Evolutionary conservation across 2,329 filamentous ascomycete species (phyloP).

Genomic region (Periconia digitata): DNA sequence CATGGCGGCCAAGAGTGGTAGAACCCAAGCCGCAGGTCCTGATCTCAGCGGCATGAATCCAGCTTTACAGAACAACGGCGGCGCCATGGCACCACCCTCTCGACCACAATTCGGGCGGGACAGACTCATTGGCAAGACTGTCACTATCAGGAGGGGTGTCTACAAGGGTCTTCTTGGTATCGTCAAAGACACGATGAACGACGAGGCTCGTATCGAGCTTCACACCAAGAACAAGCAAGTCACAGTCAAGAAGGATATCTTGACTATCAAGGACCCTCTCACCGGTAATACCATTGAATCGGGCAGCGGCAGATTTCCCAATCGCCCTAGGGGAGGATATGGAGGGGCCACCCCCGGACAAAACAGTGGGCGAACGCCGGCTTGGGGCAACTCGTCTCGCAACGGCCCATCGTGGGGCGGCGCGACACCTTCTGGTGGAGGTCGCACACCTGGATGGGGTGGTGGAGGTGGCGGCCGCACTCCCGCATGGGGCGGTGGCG

Average conservation of each 20-base stretch:
- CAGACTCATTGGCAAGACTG: slow-evolving; percentile 84
- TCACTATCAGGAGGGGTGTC: slow-evolving; percentile 81
- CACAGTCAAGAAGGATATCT: slow-evolving; percentile 75
- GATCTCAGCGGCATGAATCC: slow-evolving; percentile 93
- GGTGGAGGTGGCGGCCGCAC: slow-evolving; percentile 48
- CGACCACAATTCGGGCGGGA: slow-evolving; percentile 72
- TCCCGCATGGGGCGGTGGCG: slow-evolving; percentile 51
- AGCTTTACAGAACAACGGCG: slow-evolving; percentile 56
- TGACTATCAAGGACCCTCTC: slow-evolving; percentile 80
- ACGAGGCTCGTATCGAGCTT: slow-evolving; percentile 83
- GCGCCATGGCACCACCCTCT: slow-evolving; percentile 70
- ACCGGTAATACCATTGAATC: slow-evolving; percentile 80
- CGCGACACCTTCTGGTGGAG: slow-evolving; percentile 43
- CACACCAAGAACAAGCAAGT: slow-evolving; percentile 94
- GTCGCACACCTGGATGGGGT: slow-evolving; percentile 48
- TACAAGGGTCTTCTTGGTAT: slow-evolving; percentile 94
- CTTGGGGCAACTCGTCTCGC: slow-evolving; percentile 31
- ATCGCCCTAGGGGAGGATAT: slow-evolving; percentile 43
- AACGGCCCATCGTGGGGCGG: slow-evolving; percentile 57
- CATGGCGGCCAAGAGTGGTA: slow-evolving; percentile 89
- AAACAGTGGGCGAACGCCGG: slow-evolving; percentile 39
- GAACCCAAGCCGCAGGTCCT: slow-evolving; percentile 69
- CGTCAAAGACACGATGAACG: slow-evolving; percentile 90
- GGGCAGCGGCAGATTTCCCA: slow-evolving; percentile 42
- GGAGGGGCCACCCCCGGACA: slow-evolving; percentile 37